These are phyloP conservation scores for Oldenlandia corymbosa DNA, from an alignment of 257 asterid genomes.

Conservation along the genomic window DNA sequence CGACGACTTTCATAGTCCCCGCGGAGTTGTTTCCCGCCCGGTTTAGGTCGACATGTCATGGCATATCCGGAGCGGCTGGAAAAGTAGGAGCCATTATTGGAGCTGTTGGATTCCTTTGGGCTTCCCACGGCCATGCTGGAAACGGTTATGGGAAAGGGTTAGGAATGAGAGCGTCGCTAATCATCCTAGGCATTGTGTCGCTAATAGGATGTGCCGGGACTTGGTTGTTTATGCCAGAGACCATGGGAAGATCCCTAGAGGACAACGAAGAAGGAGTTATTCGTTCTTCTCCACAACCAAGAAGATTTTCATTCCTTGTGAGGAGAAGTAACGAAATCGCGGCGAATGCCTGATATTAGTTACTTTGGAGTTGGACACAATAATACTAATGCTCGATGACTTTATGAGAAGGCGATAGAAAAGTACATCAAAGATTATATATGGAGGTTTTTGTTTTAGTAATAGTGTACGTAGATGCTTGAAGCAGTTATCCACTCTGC, in stretches of 20 bases:
- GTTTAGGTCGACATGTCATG: conserved; percentile 51
- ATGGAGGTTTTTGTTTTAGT: no score
- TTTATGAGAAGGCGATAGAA: no score
- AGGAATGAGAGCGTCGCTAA: conserved; percentile 36
- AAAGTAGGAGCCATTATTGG: conserved; percentile 48
- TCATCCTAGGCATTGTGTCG: conserved; percentile 40
- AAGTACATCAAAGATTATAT: no score
- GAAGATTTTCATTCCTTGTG: no score
- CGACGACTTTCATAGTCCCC: conserved; percentile 51
- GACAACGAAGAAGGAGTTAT: conserved; percentile 30
- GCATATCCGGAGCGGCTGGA: conserved; percentile 43
- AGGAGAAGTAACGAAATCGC: no score
- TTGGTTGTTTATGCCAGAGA: conserved; percentile 35
- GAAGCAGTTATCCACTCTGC: no score
- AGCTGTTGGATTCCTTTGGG: conserved; percentile 42
- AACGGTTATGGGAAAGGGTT: background rate
- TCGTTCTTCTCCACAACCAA: conserved; percentile 1
- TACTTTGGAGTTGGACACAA: no score
- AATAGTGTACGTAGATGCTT: no score
- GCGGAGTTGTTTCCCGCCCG: conserved; percentile 62
- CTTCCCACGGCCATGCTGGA: conserved; percentile 10
- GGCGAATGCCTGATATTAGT: no score
- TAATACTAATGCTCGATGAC: no score
- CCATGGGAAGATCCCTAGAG: conserved; percentile 51
- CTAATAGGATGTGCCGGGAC: conserved; percentile 30